Evolutionary conservation across 768 basidiomycete genomes (phyloP), one percentile per base, ranked within the genome.

Genomic region (Phaeolepiota aurea): DNA sequence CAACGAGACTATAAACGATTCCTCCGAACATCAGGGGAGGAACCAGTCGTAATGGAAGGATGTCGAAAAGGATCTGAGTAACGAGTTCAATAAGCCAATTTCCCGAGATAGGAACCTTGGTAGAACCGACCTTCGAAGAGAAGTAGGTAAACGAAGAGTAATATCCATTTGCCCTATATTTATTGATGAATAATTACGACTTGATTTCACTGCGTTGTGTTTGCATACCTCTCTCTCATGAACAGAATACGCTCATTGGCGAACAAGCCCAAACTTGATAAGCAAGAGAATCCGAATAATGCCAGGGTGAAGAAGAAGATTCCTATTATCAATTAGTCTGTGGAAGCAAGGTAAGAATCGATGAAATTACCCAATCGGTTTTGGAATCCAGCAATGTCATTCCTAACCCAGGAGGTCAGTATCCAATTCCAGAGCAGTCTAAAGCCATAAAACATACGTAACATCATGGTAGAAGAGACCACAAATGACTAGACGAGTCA

Each of bases 301-400:
- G 92, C 82, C n/a, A 99, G 69, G 2, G 91, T 83, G 64, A 99
- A 99, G 71, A 99, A 93, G 77, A 98, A 97, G 40, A 97, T 74
- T 5, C 93, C 88, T 77, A 59, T 10, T 35, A 35, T 36, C 20
- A 4, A 3, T 2, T 32, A 14, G 3, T 11, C 22, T 14, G 4
- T 15, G 31, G n/a, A n/a, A 15, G 16, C 37, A 22, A 7, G 20
- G 13, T 9, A 20, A 36, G 33, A 1, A 46, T 20, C 22, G 41
- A 34, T 37, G 12, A 4, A 50, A 65, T n/a, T 47, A 79, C 87
- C 89, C 44, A 93, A 70, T 48, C 91, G 74, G 54, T 94, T 93
- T 70, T 98, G 94, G 79, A 99, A 96, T 3, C 94, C 94, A 4
- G 87, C 81, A 37, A 98, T 97, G 62, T 97, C 93, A 54, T 92